Evolutionary conservation across 2,329 filamentous ascomycete species (phyloP), one percentile per base, ranked within the genome.

Genomic region (Chrysosphaeria jannelii): DNA sequence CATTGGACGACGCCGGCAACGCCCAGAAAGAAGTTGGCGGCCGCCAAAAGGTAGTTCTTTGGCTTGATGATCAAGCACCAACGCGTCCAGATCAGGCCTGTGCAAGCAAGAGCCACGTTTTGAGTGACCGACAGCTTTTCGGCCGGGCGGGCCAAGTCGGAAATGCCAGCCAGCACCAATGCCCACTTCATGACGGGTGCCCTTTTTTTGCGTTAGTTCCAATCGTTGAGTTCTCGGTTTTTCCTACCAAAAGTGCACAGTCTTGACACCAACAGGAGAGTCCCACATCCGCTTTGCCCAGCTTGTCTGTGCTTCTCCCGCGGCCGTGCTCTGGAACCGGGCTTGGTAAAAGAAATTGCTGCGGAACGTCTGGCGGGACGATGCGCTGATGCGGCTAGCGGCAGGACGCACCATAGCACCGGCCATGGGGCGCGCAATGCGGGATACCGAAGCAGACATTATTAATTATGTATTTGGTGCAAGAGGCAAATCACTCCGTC

Each of bases 31-130:
- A 91, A 91, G 62, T 97, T 97, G 42, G 93, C 85, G 26, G 78
- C 66, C 30, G 85, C 85, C 28, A 97, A 66, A 68, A 91, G 69
- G 39, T 78, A 51, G 56, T 97, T 97, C 48, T 65, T 66, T 27
- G 85, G 85, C 47, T 66, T 78, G 50, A 97, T 97, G 45, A 97
- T 71, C 42, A 93, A 57, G 57, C 85, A 97, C 85, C 85, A 97
- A 34, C 85, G 64, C 21, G 85, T 97, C 85, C 85, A 97, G 57
- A 97, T 97, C 33, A 71, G 48, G 34, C 85, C 85, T 7, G 85
- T 97, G 36, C 66, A 66, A 41, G 75, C 85, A 35, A 97, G 60
- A 28, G 85, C 81, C 23, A 55, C 54, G 51, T 93, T 97, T 50
- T 91, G 79, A 14, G 74, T 85, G 31, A 91, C 53, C 19, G 79